phyloP scores from a whole-genome alignment of 805 yeast species.

The Sugiyamaella mastotermitis region DNA sequence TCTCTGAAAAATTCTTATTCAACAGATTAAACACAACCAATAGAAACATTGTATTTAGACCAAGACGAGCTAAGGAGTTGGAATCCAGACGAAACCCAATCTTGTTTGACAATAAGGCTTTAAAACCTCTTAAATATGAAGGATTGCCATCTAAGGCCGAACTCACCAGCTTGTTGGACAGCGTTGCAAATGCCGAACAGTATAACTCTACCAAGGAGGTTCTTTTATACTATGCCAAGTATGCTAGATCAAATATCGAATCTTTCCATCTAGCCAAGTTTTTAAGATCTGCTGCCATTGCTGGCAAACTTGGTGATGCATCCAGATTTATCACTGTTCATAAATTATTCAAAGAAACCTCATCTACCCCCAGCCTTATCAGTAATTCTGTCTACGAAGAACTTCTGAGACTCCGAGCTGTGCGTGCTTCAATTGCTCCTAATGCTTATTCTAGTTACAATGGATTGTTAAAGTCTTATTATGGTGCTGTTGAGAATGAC shows the following conservation, averaged over 20 bases:
- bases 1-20: conserved; percentile 6
- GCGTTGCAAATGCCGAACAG: conserved; percentile 18
- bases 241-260: conserved; percentile 15
- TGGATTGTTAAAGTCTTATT: neutral
- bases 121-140: conserved; percentile 20
- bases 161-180: conserved; percentile 16
- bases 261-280: conserved; percentile 19
- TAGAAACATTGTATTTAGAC: conserved; percentile 23
- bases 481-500: neutral
- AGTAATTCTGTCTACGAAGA: conserved; percentile 1
- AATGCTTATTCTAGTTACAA: neutral
- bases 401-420: conserved; percentile 1
- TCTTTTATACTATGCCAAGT: conserved; percentile 17
- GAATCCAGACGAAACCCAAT: conserved; percentile 14
- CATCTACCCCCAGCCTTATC: neutral
- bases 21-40: conserved; percentile 12
- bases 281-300: conserved; percentile 21
- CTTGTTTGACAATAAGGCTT: conserved; percentile 16
- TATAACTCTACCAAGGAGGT: conserved; percentile 14
- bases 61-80: conserved; percentile 19
- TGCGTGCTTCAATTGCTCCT: neutral
- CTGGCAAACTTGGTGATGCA: conserved; percentile 19
- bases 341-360: neutral
- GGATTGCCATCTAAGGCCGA: conserved; percentile 24
- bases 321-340: conserved; percentile 1